These are phyloP conservation scores for Turnera subulata DNA, from an alignment of 345 rosid genomes.

Conservation along the genomic window DNA sequence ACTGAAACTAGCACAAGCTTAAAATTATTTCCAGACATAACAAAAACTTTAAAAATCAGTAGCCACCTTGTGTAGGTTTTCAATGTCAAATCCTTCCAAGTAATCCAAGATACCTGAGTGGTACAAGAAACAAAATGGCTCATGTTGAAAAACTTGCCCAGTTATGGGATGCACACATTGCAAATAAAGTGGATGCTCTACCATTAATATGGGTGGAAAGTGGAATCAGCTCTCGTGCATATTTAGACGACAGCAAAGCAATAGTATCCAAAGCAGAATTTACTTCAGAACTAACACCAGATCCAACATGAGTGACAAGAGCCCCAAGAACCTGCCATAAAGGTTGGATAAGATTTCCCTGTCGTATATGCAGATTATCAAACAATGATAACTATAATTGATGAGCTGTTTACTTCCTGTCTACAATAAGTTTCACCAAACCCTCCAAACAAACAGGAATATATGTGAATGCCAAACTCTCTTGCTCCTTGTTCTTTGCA, in stretches of 20 bases:
- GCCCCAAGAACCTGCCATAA: slow-evolving; percentile 67
- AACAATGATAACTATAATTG: background rate
- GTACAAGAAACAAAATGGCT: slow-evolving; percentile 13
- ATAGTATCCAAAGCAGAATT: slow-evolving; percentile 68
- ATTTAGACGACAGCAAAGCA: slow-evolving; percentile 53
- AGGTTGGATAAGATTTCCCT: slow-evolving; percentile 14
- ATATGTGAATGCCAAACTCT: slow-evolving; percentile 56
- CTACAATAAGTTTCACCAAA: slow-evolving; percentile 56
- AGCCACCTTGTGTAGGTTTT: slow-evolving; percentile 66
- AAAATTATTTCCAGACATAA: slow-evolving; percentile 10
- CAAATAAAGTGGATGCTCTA: slow-evolving; percentile 17
- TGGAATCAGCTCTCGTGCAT: slow-evolving; percentile 55
- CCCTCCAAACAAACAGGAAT: slow-evolving; percentile 60
- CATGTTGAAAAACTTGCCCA: background rate
- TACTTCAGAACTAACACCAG: slow-evolving; percentile 64
- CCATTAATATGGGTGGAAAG: slow-evolving; percentile 80
- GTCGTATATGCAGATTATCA: background rate
- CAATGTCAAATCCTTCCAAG: slow-evolving; percentile 71
- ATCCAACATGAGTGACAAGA: slow-evolving; percentile 81
- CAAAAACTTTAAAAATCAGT: slow-evolving; percentile 5
- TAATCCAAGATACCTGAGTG: slow-evolving; percentile 74
- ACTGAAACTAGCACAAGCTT: slow-evolving; percentile 12
- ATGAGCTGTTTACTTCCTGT: slow-evolving; percentile 56
- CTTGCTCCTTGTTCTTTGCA: slow-evolving; percentile 82
- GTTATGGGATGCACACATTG: background rate